Conservation (phyloP, 1,139 yeast species). For the Maudiozyma humilis region DNA sequence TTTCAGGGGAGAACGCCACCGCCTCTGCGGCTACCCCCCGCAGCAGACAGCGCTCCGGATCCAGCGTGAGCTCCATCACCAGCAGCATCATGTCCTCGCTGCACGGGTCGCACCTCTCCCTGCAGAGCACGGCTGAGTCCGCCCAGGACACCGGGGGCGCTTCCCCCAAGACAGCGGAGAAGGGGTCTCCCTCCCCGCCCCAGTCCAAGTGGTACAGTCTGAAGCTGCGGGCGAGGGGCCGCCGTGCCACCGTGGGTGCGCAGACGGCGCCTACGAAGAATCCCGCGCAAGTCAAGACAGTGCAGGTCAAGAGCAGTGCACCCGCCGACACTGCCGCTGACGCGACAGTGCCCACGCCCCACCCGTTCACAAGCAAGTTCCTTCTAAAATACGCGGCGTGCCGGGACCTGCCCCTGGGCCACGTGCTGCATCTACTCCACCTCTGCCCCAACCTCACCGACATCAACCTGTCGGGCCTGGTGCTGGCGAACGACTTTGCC, state of each 20-base stretch:
- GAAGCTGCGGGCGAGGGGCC: slow-evolving; percentile 7
- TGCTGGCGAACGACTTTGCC: slow-evolving; percentile 53
- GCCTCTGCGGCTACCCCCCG: not conserved
- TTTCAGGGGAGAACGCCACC: not conserved
- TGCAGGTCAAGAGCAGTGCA: too few relatives aligned
- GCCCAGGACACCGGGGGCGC: not conserved
- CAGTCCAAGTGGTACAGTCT: slow-evolving; percentile 11
- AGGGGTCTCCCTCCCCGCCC: too few relatives aligned
- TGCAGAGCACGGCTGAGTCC: not conserved
- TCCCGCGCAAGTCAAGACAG: too few relatives aligned
- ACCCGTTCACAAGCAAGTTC: slow-evolving; percentile 55
- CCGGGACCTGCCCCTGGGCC: slow-evolving; percentile 64
- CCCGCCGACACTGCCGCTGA: not conserved
- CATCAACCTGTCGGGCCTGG: slow-evolving; percentile 47
- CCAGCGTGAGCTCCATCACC: slow-evolving; percentile 18
- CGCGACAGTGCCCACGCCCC: slow-evolving; percentile 22
- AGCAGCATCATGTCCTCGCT: slow-evolving; percentile 19
- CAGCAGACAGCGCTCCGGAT: slow-evolving; percentile 11
- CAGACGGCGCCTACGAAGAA: too few relatives aligned
- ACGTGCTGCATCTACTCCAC: slow-evolving; percentile 49
- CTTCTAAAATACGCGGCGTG: slow-evolving; percentile 49
- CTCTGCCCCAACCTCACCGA: slow-evolving; percentile 48
- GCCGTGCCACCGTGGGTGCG: too few relatives aligned
- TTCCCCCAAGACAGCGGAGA: not conserved
- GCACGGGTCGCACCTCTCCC: slow-evolving; percentile 12